A percentile compares a stretch with the other conserved stretches of the same genome.
These are phyloP conservation scores for Fusarium heterosporum DNA, from an alignment of 2,329 filamentous ascomycete genomes.

Conservation along the genomic window DNA sequence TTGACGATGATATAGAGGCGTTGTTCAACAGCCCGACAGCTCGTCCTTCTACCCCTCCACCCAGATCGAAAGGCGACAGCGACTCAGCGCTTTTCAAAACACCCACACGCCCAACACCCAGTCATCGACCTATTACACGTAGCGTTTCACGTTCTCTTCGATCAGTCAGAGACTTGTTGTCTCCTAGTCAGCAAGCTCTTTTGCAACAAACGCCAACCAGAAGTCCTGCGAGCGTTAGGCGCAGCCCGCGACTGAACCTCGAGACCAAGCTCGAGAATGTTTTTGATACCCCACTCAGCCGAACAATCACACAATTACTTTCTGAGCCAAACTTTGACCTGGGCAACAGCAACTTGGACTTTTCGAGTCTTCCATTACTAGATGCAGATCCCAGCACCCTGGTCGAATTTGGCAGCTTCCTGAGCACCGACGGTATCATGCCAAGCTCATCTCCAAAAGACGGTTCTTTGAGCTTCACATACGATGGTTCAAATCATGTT, in stretches of 20 bases:
- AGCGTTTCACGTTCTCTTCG: conserved; percentile 69
- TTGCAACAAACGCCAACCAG: conserved; percentile 63
- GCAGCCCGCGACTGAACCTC: conserved; percentile 58
- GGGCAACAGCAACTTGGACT: conserved; percentile 58
- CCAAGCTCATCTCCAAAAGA: conserved; percentile 61
- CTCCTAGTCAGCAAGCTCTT: conserved; percentile 57
- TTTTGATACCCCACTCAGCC: conserved; percentile 69
- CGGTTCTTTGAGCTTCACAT: conserved; percentile 47
- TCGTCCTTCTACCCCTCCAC: conserved; percentile 65
- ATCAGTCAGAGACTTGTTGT: conserved; percentile 58
- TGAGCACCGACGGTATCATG: conserved; percentile 61
- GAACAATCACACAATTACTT: conserved; percentile 72
- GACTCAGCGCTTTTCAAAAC: conserved; percentile 68
- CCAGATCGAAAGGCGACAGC: conserved; percentile 54
- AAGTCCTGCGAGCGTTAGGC: conserved; percentile 53
- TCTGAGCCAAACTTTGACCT: conserved; percentile 64
- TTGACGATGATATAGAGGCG: conserved; percentile 67
- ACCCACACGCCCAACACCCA: conserved; percentile 71
- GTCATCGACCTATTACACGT: conserved; percentile 70
- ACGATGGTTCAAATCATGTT: conserved; percentile 45
- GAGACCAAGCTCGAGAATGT: conserved; percentile 53
- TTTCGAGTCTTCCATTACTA: conserved; percentile 55
- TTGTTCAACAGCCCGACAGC: conserved; percentile 72
- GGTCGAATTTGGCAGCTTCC: conserved; percentile 62
- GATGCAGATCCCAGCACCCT: conserved; percentile 52